Percentiles rank a stretch among this genome's conserved stretches.
These are phyloP conservation scores for Dysphania ambrosioides DNA, from an alignment of 148 eudicot species.

Conservation along the genomic window DNA sequence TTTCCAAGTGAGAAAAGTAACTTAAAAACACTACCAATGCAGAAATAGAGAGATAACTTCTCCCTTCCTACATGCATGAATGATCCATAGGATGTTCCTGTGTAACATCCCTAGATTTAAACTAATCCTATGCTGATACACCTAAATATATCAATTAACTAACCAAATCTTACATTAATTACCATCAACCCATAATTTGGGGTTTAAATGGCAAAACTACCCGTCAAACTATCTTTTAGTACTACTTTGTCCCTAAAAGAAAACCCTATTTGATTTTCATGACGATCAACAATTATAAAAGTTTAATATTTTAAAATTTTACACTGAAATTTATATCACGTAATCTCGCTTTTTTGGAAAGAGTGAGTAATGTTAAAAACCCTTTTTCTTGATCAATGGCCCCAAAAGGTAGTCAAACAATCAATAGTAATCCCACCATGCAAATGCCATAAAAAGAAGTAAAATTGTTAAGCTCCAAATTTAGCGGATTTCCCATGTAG, in stretches of 20 bases:
- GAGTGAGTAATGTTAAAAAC: too few species aligned
- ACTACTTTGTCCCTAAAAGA: too few species aligned
- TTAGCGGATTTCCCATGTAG: neutral
- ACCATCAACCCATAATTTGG: too few species aligned
- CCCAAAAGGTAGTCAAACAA: constrained; percentile 4
- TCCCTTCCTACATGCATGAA: constrained; percentile 14
- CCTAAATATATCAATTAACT: neutral
- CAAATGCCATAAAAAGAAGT: constrained; percentile 6
- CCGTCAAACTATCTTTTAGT: too few species aligned
- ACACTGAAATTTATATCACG: too few species aligned
- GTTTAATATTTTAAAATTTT: too few species aligned
- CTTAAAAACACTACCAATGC: neutral
- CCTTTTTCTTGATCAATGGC: neutral
- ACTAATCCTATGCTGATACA: neutral
- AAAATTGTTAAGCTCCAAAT: neutral
- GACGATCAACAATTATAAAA: too few species aligned
- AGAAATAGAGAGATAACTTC: neutral
- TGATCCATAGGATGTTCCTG: neutral
- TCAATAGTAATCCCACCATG: constrained; percentile 22
- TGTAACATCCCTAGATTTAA: neutral
- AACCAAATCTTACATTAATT: neutral
- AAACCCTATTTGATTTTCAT: too few species aligned
- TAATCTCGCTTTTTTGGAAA: too few species aligned
- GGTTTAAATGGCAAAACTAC: neutral
- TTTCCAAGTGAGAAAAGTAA: constrained; percentile 12